Evolutionary conservation across 148 eudicot genomes (phyloP).

Genomic region (Spergularia marina): DNA sequence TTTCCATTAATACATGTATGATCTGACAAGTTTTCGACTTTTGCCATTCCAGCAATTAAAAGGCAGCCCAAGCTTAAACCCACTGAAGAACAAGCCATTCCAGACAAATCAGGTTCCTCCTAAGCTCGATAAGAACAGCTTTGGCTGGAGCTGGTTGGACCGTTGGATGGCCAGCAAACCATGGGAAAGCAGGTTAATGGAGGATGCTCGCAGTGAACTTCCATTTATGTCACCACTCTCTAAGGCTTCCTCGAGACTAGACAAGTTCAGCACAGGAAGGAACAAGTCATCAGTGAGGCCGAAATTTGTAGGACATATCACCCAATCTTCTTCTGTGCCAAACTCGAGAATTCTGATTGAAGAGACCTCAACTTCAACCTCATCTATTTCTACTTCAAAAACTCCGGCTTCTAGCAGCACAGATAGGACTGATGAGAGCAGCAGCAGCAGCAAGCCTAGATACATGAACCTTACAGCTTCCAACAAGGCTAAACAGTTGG

Average conservation of each 20-base stretch:
- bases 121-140: conserved; percentile 35
- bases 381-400: conserved; percentile 49
- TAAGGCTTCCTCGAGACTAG: conserved; percentile 23
- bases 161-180: conserved; percentile 79
- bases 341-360: conserved; percentile 37
- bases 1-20: background rate
- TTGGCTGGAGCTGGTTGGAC: conserved; percentile 67
- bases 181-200: conserved; percentile 59
- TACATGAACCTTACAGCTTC: conserved; percentile 86
- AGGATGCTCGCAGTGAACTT: conserved; percentile 35
- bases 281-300: conserved; percentile 42
- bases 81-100: conserved; percentile 33
- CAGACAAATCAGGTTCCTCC: conserved; percentile 25
- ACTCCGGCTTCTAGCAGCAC: conserved; percentile 44
- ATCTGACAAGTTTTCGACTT: background rate
- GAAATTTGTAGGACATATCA: conserved; percentile 28
- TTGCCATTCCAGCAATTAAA: conserved; percentile 43
- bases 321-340: conserved; percentile 42
- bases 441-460: conserved; percentile 39
- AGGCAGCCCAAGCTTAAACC: conserved; percentile 36
- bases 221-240: conserved; percentile 38
- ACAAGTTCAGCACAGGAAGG: conserved; percentile 27
- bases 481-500: conserved; percentile 67
- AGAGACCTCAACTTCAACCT: conserved; percentile 56
- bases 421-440: conserved; percentile 36